A percentile compares a stretch with the other conserved stretches of the same genome.
Conservation (phyloP, 2,329 filamentous ascomycete genomes). For the Ophiocordyceps camponoti-leonardi region DNA sequence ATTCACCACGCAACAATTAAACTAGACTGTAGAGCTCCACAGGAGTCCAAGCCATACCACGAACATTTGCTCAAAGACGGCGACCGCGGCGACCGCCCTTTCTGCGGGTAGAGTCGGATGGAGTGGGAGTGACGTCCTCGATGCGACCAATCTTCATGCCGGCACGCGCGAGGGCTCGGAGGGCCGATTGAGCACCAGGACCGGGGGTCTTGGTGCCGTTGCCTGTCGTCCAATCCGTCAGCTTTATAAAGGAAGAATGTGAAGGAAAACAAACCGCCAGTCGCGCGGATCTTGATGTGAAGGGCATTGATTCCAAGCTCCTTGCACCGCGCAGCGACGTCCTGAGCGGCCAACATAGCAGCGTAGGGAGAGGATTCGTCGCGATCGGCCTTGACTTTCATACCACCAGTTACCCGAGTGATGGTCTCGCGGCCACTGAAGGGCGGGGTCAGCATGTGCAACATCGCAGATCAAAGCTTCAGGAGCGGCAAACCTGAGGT, state of each 20-base stretch:
- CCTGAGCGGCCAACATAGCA: conserved; percentile 99
- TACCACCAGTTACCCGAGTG: conserved; percentile 98
- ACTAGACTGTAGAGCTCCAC: conserved; percentile 22
- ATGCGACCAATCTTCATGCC: conserved; percentile 99
- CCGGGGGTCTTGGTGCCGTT: conserved; percentile 99
- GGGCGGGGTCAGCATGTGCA: conserved; percentile 1
- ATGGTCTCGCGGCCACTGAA: conserved; percentile 98
- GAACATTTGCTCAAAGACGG: conserved; percentile 60
- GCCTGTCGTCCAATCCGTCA: conserved; percentile 27
- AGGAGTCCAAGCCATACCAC: conserved; percentile 12
- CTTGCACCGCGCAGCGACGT: conserved; percentile 76
- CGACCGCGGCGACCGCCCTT: conserved; percentile 99
- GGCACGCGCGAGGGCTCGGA: conserved; percentile 94
- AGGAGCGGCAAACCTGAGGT: conserved; percentile 60
- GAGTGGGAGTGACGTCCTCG: conserved; percentile 97
- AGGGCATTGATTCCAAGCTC: conserved; percentile 69
- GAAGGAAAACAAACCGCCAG: conserved; percentile 54
- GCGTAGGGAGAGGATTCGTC: conserved; percentile 99
- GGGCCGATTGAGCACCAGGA: conserved; percentile 95
- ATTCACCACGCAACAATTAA: conserved; percentile 49
- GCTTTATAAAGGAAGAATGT: background rate
- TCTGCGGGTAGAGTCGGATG: conserved; percentile 97
- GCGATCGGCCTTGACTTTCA: conserved; percentile 99
- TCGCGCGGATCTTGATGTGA: conserved; percentile 99
- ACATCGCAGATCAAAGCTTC: background rate